A percentile compares a stretch with the other conserved stretches of the same genome.
Evolutionary conservation across 495 filamentous ascomycete species (phyloP).

Genomic region (Lophium mytilinum): DNA sequence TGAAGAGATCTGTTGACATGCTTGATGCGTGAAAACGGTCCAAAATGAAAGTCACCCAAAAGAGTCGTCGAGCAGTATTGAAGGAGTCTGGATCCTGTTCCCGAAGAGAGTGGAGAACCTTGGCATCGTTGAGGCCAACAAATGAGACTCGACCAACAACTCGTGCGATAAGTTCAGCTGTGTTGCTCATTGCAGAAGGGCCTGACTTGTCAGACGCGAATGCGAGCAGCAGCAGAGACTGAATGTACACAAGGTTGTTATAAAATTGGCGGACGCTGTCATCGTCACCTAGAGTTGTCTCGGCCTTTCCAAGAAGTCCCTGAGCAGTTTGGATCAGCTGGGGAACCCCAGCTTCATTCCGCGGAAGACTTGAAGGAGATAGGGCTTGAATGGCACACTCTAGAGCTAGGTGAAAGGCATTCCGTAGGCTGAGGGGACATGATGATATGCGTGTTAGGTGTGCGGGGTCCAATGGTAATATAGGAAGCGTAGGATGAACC

Average conservation of each 20-base stretch:
- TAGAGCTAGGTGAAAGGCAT: slow-evolving; percentile 18
- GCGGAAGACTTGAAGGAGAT: slow-evolving; percentile 1
- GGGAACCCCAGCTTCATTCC: slow-evolving; percentile 2
- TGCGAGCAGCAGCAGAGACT: slow-evolving; percentile 10
- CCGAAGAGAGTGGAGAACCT: slow-evolving; percentile 4
- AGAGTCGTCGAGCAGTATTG: slow-evolving; percentile 14
- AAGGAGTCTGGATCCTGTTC: slow-evolving; percentile 15
- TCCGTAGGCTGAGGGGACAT: slow-evolving; percentile 15
- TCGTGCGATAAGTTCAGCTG: slow-evolving; percentile 14
- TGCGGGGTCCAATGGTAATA: slow-evolving; percentile 10
- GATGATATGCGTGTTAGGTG: slow-evolving; percentile 11
- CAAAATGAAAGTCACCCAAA: slow-evolving; percentile 19
- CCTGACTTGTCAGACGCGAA: slow-evolving; percentile 18
- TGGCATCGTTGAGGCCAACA: slow-evolving; percentile 15
- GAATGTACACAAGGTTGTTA: slow-evolving; percentile 15
- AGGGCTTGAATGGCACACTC: slow-evolving; percentile 17
- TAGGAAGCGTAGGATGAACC: slow-evolving; percentile 19
- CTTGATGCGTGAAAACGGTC: slow-evolving; percentile 22
- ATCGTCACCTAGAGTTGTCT: slow-evolving; percentile 8
- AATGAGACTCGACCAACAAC: slow-evolving; percentile 17
- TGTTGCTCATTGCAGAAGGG: background rate
- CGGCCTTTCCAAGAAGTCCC: slow-evolving; percentile 8
- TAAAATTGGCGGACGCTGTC: slow-evolving; percentile 12
- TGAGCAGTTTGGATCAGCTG: slow-evolving; percentile 12
- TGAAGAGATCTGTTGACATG: slow-evolving; percentile 6